These are phyloP conservation scores for Effrenium voratum DNA, from an alignment of 73 alveolate genomes.

Conservation along the genomic window DNA sequence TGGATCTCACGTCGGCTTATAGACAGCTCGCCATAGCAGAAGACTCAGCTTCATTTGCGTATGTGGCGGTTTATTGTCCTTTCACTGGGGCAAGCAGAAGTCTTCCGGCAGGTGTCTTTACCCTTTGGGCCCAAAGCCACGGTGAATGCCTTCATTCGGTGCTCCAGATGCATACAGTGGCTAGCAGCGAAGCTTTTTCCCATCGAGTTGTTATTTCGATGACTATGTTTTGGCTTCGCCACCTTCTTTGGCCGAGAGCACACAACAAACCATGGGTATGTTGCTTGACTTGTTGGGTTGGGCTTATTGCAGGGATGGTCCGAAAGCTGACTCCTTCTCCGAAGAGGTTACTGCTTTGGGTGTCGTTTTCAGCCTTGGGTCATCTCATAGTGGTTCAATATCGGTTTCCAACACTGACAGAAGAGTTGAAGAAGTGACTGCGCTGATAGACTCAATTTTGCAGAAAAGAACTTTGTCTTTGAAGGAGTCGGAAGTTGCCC, in stretches of 20 bases:
- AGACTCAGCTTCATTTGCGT: not conserved
- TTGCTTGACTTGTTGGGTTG: not conserved
- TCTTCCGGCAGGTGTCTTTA: not conserved
- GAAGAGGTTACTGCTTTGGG: not conserved
- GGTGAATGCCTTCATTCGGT: slow-evolving; percentile 12
- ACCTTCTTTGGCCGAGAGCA: not conserved
- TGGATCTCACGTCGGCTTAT: not conserved
- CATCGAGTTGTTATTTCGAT: not conserved
- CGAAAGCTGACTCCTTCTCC: not conserved
- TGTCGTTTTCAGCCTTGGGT: not conserved
- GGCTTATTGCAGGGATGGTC: not conserved
- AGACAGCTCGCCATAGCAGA: not conserved
- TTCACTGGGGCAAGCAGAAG: not conserved
- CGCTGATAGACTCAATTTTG: not conserved
- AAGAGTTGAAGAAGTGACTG: not conserved
- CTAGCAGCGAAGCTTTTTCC: not conserved
- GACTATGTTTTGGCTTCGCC: not conserved
- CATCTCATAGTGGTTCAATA: not conserved
- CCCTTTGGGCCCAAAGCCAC: slow-evolving; percentile 24
- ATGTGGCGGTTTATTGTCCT: not conserved
- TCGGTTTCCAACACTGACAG: not conserved
- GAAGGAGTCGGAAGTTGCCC: not conserved
- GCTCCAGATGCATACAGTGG: slow-evolving; percentile 36
- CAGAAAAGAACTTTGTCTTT: not conserved
- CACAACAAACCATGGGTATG: not conserved